phyloP scores from a whole-genome alignment of 116 monocot genomes.

The Papilionanthe hybrid region DNA sequence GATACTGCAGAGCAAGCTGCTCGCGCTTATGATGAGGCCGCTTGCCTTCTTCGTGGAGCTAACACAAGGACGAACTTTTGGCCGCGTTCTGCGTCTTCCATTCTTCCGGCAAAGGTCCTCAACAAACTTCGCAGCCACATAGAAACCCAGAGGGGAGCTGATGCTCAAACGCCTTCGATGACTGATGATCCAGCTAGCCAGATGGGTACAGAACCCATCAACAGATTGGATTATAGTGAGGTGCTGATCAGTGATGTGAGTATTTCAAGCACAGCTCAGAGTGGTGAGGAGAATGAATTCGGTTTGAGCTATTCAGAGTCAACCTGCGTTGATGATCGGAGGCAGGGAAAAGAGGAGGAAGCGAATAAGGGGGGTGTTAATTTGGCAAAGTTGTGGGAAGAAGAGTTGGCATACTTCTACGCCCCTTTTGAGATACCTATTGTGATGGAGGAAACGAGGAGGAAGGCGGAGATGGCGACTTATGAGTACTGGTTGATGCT shows the following conservation, averaged over 20 bases:
- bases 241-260: background rate
- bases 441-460: background rate
- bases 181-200: background rate
- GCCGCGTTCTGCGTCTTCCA: background rate
- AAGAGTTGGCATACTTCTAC: background rate
- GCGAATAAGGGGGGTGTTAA: background rate
- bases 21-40: slow-evolving; percentile 24
- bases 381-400: background rate
- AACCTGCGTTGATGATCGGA: background rate
- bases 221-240: background rate
- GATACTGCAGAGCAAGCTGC: slow-evolving; percentile 23
- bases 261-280: background rate
- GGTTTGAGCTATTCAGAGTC: background rate
- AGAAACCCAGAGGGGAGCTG: background rate
- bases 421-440: background rate
- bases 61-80: slow-evolving; percentile 13
- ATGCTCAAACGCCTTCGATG: too few relatives aligned
- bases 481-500: slow-evolving; percentile 1
- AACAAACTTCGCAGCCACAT: background rate
- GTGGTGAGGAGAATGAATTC: background rate
- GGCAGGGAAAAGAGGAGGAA: background rate
- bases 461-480: background rate
- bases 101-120: slow-evolving; percentile 1
- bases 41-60: slow-evolving; percentile 14
- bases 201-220: background rate